Base-by-base conservation (phyloP, 2,329 filamentous ascomycete genomes). In the Botrytis byssoidea region DNA sequence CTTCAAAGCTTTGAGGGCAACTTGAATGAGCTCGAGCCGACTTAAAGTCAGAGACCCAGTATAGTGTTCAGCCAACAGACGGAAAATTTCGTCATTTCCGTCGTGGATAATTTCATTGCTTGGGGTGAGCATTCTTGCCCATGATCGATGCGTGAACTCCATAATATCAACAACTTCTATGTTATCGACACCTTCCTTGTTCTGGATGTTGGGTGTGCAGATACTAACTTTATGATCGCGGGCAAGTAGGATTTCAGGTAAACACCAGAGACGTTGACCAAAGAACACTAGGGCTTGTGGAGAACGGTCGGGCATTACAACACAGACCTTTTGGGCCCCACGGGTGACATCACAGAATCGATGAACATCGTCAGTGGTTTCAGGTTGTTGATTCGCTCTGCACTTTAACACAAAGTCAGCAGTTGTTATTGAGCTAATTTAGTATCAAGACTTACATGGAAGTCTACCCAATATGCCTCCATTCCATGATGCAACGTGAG, bases 301-400 rank as follows among this genome's bases (percentile, higher is more conserved):
- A 9, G 68, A 72, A 14, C 18, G 12, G 37, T 71, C 61, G 6
- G 72, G 72, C 14, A 74, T 32, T 9, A 72, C 59, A 40, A 74
- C 69, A 51, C 72, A 74, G 25, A 74, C 69, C 63, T 51, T 48
- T 14, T 74, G 46, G n/a, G 72, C 72, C 3, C 72, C 72, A 14
- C 72, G 72, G 2, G 68, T 70, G 29, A 74, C 72, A 51, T 74
- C 72, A 32, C 72, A 74, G 55, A 74, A 74, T n/a, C 72, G 68
- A 66, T 74, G 72, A 44, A 74, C 72, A 61, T 74, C 72, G 25
- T 74, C 72, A 12, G 72, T 74, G 20, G 69, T 69, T 48, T 74
- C 72, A 0, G 72, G 72, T 35, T 74, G 72, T 22, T 40, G 25
- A 42, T 74, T 20, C 20, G 72, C 72, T 72, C 72, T 70, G n/a